Evolutionary conservation across 1,284 basidiomycete genomes (phyloP).

Genomic region (Malassezia globosa): DNA sequence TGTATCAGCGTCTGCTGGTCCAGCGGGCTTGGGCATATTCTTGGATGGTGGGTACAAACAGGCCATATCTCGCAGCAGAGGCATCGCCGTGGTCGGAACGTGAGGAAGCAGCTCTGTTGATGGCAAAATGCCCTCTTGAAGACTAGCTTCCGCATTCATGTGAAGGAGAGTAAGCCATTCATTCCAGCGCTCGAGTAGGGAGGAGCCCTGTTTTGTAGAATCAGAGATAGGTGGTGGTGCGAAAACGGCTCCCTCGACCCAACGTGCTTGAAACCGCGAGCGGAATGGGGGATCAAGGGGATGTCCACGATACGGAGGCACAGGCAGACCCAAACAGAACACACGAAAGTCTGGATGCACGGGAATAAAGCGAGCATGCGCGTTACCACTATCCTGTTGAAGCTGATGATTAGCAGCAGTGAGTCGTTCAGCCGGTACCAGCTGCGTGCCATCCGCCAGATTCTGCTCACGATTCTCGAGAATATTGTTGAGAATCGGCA

Average conservation of each 20-base stretch:
- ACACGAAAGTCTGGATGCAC: slow-evolving; percentile 48
- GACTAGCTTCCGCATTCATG: slow-evolving; percentile 29
- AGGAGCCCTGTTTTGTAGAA: slow-evolving; percentile 13
- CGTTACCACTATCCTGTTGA: slow-evolving; percentile 18
- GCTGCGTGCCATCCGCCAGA: slow-evolving; percentile 47
- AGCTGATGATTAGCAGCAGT: slow-evolving; percentile 22
- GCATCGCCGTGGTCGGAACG: slow-evolving; percentile 36
- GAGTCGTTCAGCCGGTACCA: slow-evolving; percentile 46
- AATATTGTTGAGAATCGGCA: slow-evolving; percentile 48
- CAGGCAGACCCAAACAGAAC: slow-evolving; percentile 45
- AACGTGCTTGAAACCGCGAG: slow-evolving; percentile 47
- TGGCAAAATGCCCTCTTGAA: slow-evolving; percentile 30
- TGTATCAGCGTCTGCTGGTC: slow-evolving; percentile 15
- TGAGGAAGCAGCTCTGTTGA: slow-evolving; percentile 36
- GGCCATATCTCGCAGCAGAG: slow-evolving; percentile 31
- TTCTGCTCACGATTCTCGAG: slow-evolving; percentile 47
- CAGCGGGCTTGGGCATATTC: slow-evolving; percentile 7
- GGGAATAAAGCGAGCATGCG: slow-evolving; percentile 35
- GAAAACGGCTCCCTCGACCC: slow-evolving; percentile 41
- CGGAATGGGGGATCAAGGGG: slow-evolving; percentile 49
- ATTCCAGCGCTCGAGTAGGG: slow-evolving; percentile 28
- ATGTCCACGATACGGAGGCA: slow-evolving; percentile 47
- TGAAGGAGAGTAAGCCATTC: slow-evolving; percentile 32
- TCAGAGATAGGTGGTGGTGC: slow-evolving; percentile 7
- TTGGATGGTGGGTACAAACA: slow-evolving; percentile 30